Evolutionary conservation across 805 yeast genomes (phyloP), one percentile per base, ranked within the genome.

Genomic region (Starmerella stellata): DNA sequence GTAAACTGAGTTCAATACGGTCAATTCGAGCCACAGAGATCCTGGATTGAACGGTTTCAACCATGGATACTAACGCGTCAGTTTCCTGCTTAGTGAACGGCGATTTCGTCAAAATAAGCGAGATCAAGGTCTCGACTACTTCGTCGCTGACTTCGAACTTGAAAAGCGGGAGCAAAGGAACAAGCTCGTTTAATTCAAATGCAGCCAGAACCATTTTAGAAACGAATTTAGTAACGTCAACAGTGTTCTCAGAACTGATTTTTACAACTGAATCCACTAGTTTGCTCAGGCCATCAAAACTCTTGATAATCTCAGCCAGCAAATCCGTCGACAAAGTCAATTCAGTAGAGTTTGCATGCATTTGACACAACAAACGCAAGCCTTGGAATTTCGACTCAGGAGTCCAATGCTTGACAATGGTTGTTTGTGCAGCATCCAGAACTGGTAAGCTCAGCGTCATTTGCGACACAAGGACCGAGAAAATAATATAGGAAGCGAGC

Each of bases 401-500:
- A 3, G 64, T 54, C 53, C 73, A 62, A 44, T 62, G 63, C 11
- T 63, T 46, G 25, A 73, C 57, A 20, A 78, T 67, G 1, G 78
- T 72, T 43, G 68, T 72, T 25, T 70, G 63, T 1, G 79, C 70
- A 4, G 83, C 82, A 37, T 66, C 58, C 15, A 72, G 58, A 14
- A 78, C 69, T 13, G 66, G 62, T 24, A 41, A 34, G 5, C 70
- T 63, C 30, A 90, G 64, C 5, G 81, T 77, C 36, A 75, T 66
- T 34, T 87, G 76, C 3, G 87, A 66, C 4, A 78, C 69, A 37
- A 85, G 61, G 2, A 87, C 94, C 0, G 87, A 70, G 19, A 87
- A 54, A 13, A 83, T 64, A 35, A 93, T 78, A 55, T 80, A 87
- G 2, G 87, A 82, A 16, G 94, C 76, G 42, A 81, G 67, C 55